These are phyloP conservation scores for Fusarium continuum DNA, from an alignment of 2,329 filamentous ascomycete genomes.

Conservation along the genomic window DNA sequence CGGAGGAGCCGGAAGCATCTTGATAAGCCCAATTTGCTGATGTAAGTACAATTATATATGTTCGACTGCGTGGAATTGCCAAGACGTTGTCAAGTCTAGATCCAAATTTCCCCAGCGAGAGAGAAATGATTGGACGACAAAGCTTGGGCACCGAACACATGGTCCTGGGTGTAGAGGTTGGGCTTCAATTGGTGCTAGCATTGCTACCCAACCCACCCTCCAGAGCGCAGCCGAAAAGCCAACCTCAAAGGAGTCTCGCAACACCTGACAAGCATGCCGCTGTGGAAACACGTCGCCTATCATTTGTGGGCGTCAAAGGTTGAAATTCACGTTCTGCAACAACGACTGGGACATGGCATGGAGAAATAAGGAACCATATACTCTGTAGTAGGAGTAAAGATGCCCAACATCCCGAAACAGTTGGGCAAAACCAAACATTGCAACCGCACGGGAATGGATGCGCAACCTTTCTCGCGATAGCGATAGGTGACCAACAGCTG, in stretches of 20 bases:
- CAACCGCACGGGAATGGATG: conserved; percentile 29
- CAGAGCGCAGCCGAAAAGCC: conserved; percentile 17
- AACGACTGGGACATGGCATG: conserved; percentile 28
- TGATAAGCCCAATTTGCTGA: conserved; percentile 13
- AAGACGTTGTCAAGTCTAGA: conserved; percentile 20
- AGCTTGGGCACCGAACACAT: conserved; percentile 42
- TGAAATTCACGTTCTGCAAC: conserved; percentile 18
- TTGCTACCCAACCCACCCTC: conserved; percentile 52
- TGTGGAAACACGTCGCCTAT: conserved; percentile 41
- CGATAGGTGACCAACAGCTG: conserved; percentile 23
- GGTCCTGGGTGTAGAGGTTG: conserved; percentile 43
- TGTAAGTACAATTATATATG: conserved; percentile 20
- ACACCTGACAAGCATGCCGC: conserved; percentile 34
- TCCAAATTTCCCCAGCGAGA: conserved; percentile 1
- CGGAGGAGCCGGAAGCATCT: conserved; percentile 16
- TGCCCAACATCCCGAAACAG: conserved; percentile 38
- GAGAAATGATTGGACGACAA: conserved; percentile 39
- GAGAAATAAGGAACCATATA: conserved; percentile 26
- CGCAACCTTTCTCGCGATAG: conserved; percentile 27
- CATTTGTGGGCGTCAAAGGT: conserved; percentile 36
- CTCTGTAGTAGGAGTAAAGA: conserved; percentile 38
- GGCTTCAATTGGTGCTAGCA: conserved; percentile 51
- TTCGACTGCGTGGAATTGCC: conserved; percentile 27
- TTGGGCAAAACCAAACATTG: conserved; percentile 34
- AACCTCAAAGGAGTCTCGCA: conserved; percentile 22